Percentiles rank a stretch among this genome's conserved stretches.
These are phyloP conservation scores for Coprinopsis sp. DNA, from an alignment of 768 basidiomycete genomes.

Conservation along the genomic window DNA sequence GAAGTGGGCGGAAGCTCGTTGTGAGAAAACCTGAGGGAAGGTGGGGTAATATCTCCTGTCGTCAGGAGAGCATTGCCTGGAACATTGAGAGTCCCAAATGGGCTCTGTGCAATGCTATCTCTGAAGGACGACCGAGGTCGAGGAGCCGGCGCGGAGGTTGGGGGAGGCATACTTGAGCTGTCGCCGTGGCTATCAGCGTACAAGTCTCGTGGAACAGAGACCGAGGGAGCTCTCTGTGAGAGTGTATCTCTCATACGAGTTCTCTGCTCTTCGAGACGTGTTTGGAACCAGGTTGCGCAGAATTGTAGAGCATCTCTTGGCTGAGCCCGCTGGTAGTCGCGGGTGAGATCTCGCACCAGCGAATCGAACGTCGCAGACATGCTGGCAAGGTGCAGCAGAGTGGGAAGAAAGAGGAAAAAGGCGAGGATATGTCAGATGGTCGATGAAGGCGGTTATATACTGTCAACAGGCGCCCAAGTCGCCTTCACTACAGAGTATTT, in stretches of 20 bases:
- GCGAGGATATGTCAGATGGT: neutral
- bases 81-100: constrained; percentile 76
- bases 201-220: constrained; percentile 52
- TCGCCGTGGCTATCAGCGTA: constrained; percentile 48
- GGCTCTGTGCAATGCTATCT: constrained; percentile 54
- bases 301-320: constrained; percentile 91
- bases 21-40: constrained; percentile 56
- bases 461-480: no score
- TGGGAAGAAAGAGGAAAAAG: neutral
- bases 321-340: constrained; percentile 80
- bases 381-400: neutral
- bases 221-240: constrained; percentile 45
- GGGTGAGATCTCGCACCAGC: constrained; percentile 79
- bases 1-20: constrained; percentile 60
- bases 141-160: constrained; percentile 54
- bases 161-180: constrained; percentile 26
- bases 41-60: constrained; percentile 47
- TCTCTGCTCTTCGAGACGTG: constrained; percentile 80
- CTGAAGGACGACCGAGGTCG: constrained; percentile 55
- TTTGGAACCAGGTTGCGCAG: constrained; percentile 93
- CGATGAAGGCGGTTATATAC: no score
- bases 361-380: constrained; percentile 66
- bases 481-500: neutral
- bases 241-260: constrained; percentile 65
- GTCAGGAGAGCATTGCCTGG: constrained; percentile 75